Conservation (phyloP, 2,329 filamentous ascomycete genomes). For the Aureobasidium vineae region DNA sequence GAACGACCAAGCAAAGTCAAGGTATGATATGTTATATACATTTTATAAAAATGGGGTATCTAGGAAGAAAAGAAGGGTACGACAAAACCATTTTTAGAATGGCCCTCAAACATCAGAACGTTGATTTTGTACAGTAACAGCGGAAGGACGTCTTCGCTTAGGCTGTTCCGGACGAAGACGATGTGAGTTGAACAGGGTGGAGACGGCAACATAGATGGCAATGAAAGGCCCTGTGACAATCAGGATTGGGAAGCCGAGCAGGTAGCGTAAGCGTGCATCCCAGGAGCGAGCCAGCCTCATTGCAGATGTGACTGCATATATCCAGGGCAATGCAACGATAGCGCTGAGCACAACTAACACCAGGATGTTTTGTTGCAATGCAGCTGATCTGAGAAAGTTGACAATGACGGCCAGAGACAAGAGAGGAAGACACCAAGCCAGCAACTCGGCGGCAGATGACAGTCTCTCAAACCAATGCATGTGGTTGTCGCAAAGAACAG, state of each 20-base stretch:
- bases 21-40: neutral
- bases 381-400: slow-evolving; percentile 33
- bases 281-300: slow-evolving; percentile 35
- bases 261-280: slow-evolving; percentile 34
- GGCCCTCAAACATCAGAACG: neutral
- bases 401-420: slow-evolving; percentile 33
- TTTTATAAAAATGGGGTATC: neutral
- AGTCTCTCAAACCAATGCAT: slow-evolving; percentile 48
- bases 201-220: slow-evolving; percentile 47
- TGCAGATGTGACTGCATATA: slow-evolving; percentile 35
- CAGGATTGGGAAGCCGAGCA: slow-evolving; percentile 36
- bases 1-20: neutral
- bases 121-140: neutral
- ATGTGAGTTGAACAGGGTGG: slow-evolving; percentile 47
- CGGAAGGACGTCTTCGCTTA: neutral
- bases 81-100: neutral
- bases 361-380: neutral
- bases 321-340: slow-evolving; percentile 36
- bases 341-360: slow-evolving; percentile 31
- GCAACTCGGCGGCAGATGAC: slow-evolving; percentile 48
- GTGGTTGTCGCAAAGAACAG: slow-evolving; percentile 49
- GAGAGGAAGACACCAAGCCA: slow-evolving; percentile 41
- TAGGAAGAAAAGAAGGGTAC: neutral
- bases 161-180: neutral
- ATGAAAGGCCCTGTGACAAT: slow-evolving; percentile 41